A percentile compares a stretch with the other conserved stretches of the same genome.
Evolutionary conservation across 495 filamentous ascomycete genomes (phyloP).

Genomic region (Terfezia claveryi): DNA sequence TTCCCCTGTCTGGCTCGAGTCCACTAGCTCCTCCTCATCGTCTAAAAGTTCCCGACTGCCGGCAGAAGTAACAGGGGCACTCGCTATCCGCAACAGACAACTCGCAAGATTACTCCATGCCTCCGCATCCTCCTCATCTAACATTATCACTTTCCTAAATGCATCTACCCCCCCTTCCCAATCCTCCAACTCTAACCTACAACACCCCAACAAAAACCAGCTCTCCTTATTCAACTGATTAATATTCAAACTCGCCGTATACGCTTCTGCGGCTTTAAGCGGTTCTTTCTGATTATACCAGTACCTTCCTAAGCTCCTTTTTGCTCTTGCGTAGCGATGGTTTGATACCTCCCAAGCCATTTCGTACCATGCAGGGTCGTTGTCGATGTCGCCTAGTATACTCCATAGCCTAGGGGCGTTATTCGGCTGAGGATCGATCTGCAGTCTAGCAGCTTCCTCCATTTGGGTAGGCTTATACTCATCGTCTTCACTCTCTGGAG

Average conservation of each 20-base stretch:
- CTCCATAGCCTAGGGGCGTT: slow-evolving; percentile 81
- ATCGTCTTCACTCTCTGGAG: slow-evolving; percentile 29
- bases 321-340: slow-evolving; percentile 60
- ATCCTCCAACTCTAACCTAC: slow-evolving; percentile 48
- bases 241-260: slow-evolving; percentile 48
- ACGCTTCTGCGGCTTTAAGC: slow-evolving; percentile 52
- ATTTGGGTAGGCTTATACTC: slow-evolving; percentile 26
- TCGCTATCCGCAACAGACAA: slow-evolving; percentile 34
- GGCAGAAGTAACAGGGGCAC: neutral
- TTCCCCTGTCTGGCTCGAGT: slow-evolving; percentile 10
- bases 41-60: slow-evolving; percentile 23
- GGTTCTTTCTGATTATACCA: slow-evolving; percentile 42
- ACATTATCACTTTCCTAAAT: slow-evolving; percentile 54
- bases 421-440: slow-evolving; percentile 36
- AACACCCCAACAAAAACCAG: slow-evolving; percentile 83
- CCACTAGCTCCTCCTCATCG: slow-evolving; percentile 19
- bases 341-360: slow-evolving; percentile 76
- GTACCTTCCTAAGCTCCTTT: slow-evolving; percentile 63
- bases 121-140: slow-evolving; percentile 73
- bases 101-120: slow-evolving; percentile 90
- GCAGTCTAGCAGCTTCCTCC: slow-evolving; percentile 24
- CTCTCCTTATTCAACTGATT: slow-evolving; percentile 59
- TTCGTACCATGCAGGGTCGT: slow-evolving; percentile 49
- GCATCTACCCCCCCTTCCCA: slow-evolving; percentile 71
- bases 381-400: slow-evolving; percentile 78